Evolutionary conservation across 169 alveolate genomes (phyloP), one percentile per base, ranked within the genome.

Genomic region (Eimeria praecox): DNA sequence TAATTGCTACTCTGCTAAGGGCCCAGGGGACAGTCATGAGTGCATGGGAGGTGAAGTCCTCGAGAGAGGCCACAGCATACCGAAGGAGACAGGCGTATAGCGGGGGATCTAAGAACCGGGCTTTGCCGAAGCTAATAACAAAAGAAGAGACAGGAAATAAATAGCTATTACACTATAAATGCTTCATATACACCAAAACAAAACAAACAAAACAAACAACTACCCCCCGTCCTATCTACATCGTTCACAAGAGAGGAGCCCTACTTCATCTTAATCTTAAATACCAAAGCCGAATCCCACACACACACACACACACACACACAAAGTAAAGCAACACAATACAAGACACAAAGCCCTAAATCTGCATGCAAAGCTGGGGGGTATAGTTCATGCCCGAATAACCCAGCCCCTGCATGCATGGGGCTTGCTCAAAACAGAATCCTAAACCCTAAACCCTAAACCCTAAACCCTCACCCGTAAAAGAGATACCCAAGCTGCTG

Each of bases 11-110:
- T 66, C 98, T 88, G 91, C 96, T 94, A 66, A 97, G 97, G 38
- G 98, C 95, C 98, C 98, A 98, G 4, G 98, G 98, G 30, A 97
- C 96, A 73, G 98, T 96, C 98, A 98, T 98, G 33, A 98, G 97
- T 18, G 98, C 97, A 83, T 97, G 98, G 95, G 98, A 97, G 91
- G 87, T 77, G 91, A 98, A 96, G 59, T 49, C 94, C 16, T 83
- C 83, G 49, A 98, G 96, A 62, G 88, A 83, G 8, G 97, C 96
- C 90, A 93, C 97, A 42, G 97, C 96, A 85, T 64, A 69, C 22
- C 87, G 92, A 82, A 97, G 94, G 75, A 98, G 78, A 16, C 92
- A 92, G 42, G 95, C 86, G 90, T 98, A 98, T 78, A 98, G 96
- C n/a, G 71, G 52, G 3, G 95, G 95, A 59, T 96, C 94, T 56